These are phyloP conservation scores for Penicillium cosmopolitanum DNA, from an alignment of 495 filamentous ascomycete species.

Conservation along the genomic window DNA sequence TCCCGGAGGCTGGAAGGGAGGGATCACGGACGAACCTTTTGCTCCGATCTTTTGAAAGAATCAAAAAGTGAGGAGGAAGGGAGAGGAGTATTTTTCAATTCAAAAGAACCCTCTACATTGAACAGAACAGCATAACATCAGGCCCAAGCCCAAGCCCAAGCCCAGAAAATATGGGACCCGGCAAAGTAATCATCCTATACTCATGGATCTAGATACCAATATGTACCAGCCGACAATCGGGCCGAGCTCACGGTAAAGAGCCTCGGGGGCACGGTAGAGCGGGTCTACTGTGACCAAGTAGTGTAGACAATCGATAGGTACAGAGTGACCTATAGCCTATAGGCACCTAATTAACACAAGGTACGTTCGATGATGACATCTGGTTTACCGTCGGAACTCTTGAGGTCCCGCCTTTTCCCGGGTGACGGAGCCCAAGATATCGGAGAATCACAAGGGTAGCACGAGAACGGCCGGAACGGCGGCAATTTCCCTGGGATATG, in stretches of 20 bases:
- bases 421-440: conserved; percentile 1
- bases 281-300: too few species aligned
- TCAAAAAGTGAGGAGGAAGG: conserved; percentile 13
- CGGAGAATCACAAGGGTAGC: conserved; percentile 9
- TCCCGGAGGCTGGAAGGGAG: neutral
- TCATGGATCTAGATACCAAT: neutral
- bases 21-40: conserved; percentile 23
- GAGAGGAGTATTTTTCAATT: conserved; percentile 16
- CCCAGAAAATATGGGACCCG: conserved; percentile 1
- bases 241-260: conserved; percentile 12
- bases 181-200: conserved; percentile 29
- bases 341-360: too few species aligned
- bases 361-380: too few species aligned
- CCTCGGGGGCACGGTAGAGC: too few species aligned
- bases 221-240: conserved; percentile 18
- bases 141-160: too few species aligned
- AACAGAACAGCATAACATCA: too few species aligned
- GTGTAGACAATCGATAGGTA: too few species aligned
- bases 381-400: conserved; percentile 15
- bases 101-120: conserved; percentile 4
- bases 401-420: conserved; percentile 26
- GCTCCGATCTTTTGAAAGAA: conserved; percentile 6
- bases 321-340: too few species aligned
- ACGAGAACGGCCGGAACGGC: conserved; percentile 28
- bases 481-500: neutral